Conservation (phyloP, 441 rosid genomes). For the Pelargonium myrrhifolium region DNA sequence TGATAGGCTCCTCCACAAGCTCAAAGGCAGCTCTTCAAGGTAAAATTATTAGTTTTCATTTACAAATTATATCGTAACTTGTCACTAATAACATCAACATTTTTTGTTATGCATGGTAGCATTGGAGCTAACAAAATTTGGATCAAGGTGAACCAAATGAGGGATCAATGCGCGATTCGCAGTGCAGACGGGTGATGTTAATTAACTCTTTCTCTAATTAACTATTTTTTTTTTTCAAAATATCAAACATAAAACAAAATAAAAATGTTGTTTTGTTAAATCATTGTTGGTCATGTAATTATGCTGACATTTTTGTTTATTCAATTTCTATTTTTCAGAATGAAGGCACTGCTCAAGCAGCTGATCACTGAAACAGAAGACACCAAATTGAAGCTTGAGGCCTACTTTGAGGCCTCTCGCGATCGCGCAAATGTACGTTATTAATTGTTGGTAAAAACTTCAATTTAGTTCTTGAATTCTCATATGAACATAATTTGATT, state of each 20-base stretch:
- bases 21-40: constrained; percentile 5
- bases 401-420: neutral
- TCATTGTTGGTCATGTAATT: too few species aligned
- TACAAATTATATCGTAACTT: neutral
- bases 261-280: neutral
- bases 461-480: too few species aligned
- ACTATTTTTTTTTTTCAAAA: neutral
- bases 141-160: neutral
- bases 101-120: neutral
- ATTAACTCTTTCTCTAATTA: neutral
- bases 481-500: too few species aligned
- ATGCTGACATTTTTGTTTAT: too few species aligned
- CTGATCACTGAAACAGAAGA: neutral
- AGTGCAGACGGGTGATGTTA: neutral
- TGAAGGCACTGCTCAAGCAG: neutral
- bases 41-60: neutral
- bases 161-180: neutral
- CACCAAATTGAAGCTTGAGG: neutral
- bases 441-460: too few species aligned
- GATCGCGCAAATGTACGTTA: neutral
- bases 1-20: constrained; percentile 1
- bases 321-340: neutral
- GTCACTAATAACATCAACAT: neutral
- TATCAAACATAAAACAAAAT: neutral
- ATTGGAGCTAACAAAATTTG: neutral